Percentiles rank a stretch among this genome's conserved stretches.
Conservation (phyloP, 1,139 yeast species). For the Magnusiomyces ingens region DNA sequence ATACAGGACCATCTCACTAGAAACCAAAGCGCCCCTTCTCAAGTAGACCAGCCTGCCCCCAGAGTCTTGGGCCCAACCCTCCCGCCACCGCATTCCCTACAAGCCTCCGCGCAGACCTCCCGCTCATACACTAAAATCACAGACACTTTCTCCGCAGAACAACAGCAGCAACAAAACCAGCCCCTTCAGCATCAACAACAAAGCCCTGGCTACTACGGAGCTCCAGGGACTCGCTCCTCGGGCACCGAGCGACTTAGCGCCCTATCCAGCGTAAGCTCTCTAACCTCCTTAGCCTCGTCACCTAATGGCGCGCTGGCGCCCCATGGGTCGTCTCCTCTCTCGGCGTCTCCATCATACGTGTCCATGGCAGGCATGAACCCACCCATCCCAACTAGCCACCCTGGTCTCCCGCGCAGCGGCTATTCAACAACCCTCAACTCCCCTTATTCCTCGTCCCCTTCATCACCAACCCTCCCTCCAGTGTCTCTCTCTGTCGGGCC, state of each 20-base stretch:
- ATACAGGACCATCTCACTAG: conserved; percentile 1
- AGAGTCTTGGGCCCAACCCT: too few species aligned
- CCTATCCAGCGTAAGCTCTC: background rate
- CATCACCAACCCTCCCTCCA: conserved; percentile 19
- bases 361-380: conserved; percentile 3
- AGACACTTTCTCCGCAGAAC: conserved; percentile 3
- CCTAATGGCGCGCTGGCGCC: background rate
- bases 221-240: too few species aligned
- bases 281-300: background rate
- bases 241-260: too few species aligned
- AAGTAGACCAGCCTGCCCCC: background rate
- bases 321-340: background rate
- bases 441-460: conserved; percentile 20
- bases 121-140: background rate
- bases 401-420: conserved; percentile 13
- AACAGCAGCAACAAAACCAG: too few species aligned
- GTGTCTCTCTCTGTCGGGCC: conserved; percentile 4
- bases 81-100: background rate
- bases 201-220: too few species aligned
- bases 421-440: conserved; percentile 17
- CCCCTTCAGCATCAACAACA: too few species aligned
- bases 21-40: background rate
- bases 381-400: conserved; percentile 1
- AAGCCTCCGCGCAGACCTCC: background rate
- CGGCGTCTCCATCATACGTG: conserved; percentile 3